Conservation (phyloP, 106 monocot genomes). For the Alisma plantagoaquatica region DNA sequence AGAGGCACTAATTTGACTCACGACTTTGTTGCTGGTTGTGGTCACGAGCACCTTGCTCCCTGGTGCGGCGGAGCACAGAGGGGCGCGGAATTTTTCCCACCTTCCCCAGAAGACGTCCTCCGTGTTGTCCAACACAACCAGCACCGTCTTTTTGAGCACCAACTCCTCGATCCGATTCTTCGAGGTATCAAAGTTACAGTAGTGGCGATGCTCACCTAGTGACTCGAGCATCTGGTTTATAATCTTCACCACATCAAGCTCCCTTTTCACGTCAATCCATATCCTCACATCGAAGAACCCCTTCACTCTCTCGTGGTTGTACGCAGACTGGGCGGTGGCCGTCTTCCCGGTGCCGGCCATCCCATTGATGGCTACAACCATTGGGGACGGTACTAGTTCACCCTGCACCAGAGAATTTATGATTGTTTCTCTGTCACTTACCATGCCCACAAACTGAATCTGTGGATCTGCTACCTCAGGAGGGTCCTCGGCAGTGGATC, state of each 20-base stretch:
- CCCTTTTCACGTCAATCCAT: slow-evolving; percentile 20
- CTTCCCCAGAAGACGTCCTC: slow-evolving; percentile 10
- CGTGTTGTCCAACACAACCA: slow-evolving; percentile 12
- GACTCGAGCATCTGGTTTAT: slow-evolving; percentile 9
- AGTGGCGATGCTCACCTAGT: background rate
- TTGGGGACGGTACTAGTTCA: background rate
- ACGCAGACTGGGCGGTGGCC: slow-evolving; percentile 12
- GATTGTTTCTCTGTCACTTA: too few species aligned
- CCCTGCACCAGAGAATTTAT: too few species aligned
- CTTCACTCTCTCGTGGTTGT: slow-evolving; percentile 5
- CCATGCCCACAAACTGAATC: background rate
- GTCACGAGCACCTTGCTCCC: slow-evolving; percentile 30
- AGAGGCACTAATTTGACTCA: background rate
- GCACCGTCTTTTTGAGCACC: slow-evolving; percentile 8
- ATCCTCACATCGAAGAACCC: slow-evolving; percentile 6
- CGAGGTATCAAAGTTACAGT: slow-evolving; percentile 10
- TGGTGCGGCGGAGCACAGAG: slow-evolving; percentile 1
- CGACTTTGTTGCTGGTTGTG: slow-evolving; percentile 12
- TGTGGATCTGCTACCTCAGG: too few species aligned
- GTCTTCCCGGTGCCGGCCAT: slow-evolving; percentile 31
- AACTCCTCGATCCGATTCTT: slow-evolving; percentile 1
- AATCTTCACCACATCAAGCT: slow-evolving; percentile 12
- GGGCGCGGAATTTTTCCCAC: slow-evolving; percentile 11
- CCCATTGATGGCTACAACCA: slow-evolving; percentile 14
- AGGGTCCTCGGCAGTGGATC: background rate